These are phyloP conservation scores for Pseudogymnoascus sp. DNA, from an alignment of 2,329 filamentous ascomycete species.

Conservation along the genomic window DNA sequence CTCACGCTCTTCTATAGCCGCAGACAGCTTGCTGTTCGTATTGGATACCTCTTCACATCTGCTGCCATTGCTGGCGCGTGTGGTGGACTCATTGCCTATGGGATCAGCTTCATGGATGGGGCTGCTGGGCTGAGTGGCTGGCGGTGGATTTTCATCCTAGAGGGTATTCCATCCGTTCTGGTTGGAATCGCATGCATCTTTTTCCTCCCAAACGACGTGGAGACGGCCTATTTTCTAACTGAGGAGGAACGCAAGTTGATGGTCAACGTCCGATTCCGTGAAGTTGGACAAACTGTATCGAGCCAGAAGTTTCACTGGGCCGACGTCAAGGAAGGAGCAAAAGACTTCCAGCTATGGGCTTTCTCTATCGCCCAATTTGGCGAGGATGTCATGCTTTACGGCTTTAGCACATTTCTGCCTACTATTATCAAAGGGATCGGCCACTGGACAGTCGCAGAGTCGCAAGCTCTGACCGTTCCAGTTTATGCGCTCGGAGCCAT, in stretches of 20 bases:
- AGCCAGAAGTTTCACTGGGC: slow-evolving; percentile 49
- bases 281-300: slow-evolving; percentile 42
- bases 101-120: slow-evolving; percentile 57
- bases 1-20: slow-evolving; percentile 60
- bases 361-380: slow-evolving; percentile 56
- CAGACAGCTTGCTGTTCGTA: slow-evolving; percentile 52
- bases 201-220: slow-evolving; percentile 51
- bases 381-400: slow-evolving; percentile 59
- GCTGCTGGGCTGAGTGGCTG: slow-evolving; percentile 50
- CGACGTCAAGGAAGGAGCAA: slow-evolving; percentile 48
- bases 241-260: slow-evolving; percentile 46
- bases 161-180: slow-evolving; percentile 49
- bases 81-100: slow-evolving; percentile 59
- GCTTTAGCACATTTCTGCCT: slow-evolving; percentile 60
- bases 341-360: slow-evolving; percentile 59
- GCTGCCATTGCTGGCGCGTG: slow-evolving; percentile 57
- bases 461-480: slow-evolving; percentile 62
- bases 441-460: slow-evolving; percentile 45
- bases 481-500: slow-evolving; percentile 59
- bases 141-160: slow-evolving; percentile 54
- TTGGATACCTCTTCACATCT: slow-evolving; percentile 55
- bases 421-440: slow-evolving; percentile 61
- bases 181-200: slow-evolving; percentile 49
- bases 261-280: slow-evolving; percentile 38
- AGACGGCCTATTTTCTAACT: slow-evolving; percentile 51